Base-by-base conservation (phyloP, 768 basidiomycete species). In the Paxillus ammoniavirescens region DNA sequence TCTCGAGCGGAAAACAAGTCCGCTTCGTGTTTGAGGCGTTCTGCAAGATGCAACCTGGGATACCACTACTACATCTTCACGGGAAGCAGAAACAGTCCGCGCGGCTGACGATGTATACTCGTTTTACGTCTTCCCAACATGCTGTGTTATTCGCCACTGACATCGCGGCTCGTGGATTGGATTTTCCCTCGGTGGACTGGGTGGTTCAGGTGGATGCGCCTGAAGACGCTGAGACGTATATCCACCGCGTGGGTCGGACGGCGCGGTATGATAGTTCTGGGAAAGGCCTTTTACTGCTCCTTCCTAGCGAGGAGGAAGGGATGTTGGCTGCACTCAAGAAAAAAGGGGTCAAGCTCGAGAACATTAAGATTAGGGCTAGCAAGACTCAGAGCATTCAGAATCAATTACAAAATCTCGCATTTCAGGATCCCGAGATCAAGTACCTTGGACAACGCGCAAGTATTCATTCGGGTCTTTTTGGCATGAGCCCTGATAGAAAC, bases 161-260 rank as follows among this genome's bases (percentile, higher is more conserved):
- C 66, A 88, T 99, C 55, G 96, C 96, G 35, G 93, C 96, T 5
- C 86, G 96, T 53, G 96, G 96, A 1, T 77, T 98, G 52, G 96
- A 99, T 72, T 99, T 99, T 72, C 96, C 97, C 4, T 81, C 90
- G 0, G 87, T 99, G 18, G 92, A 97, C 69, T 98, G 96, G 96
- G 96, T 99, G 2, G 66, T 99, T 28, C 96, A 99, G 67, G 74
- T 94, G 12, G 96, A 99, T 69, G 92, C 91, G 3, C 96, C 96
- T 0, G 96, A 99, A 72, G 96, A 99, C 64, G 93, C 89, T 5
- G 94, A 97, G 45, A 99, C 94, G 10, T 98, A 99, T 68, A 93
- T 99, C 38, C 96, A 99, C 68, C 86, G 96, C 30, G 95, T 99
- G 2, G 96, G 96, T 0, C 80, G 96, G 43, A 99, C 96, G 14